phyloP scores from a whole-genome alignment of 1,139 yeast species.

The Diutina ranongensis region DNA sequence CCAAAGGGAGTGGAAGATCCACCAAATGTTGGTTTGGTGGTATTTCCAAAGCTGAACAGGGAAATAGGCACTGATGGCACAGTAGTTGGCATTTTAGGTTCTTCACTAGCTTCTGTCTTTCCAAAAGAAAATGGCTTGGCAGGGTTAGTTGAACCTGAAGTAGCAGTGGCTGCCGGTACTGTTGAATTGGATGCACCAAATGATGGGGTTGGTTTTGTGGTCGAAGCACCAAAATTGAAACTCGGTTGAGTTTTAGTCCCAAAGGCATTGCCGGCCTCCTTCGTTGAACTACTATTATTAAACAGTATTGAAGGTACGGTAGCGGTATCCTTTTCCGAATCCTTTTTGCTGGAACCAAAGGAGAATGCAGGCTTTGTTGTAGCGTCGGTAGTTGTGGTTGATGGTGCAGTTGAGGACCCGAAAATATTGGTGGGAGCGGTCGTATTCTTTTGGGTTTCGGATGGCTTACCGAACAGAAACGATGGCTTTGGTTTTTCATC shows the following conservation, averaged over 20 bases:
- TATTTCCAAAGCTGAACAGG: neutral
- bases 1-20: neutral
- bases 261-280: neutral
- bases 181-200: neutral
- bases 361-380: neutral
- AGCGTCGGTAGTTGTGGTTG: neutral
- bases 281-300: neutral
- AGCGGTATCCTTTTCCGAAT: too few species aligned
- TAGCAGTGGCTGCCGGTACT: neutral
- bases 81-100: neutral
- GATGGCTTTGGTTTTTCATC: neutral
- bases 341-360: too few species aligned
- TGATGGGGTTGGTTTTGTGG: neutral
- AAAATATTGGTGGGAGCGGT: too few species aligned
- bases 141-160: neutral
- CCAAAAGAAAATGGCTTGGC: constrained; percentile 1
- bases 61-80: neutral
- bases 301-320: neutral
- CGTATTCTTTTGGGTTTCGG: neutral
- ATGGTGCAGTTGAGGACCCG: neutral
- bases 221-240: neutral
- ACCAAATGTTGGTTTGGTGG: neutral
- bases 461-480: neutral
- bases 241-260: neutral
- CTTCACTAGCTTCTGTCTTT: neutral